A percentile compares a stretch with the other conserved stretches of the same genome.
phyloP scores from a whole-genome alignment of 2,329 filamentous ascomycete species.

The Cladosporium sphaerospermum region DNA sequence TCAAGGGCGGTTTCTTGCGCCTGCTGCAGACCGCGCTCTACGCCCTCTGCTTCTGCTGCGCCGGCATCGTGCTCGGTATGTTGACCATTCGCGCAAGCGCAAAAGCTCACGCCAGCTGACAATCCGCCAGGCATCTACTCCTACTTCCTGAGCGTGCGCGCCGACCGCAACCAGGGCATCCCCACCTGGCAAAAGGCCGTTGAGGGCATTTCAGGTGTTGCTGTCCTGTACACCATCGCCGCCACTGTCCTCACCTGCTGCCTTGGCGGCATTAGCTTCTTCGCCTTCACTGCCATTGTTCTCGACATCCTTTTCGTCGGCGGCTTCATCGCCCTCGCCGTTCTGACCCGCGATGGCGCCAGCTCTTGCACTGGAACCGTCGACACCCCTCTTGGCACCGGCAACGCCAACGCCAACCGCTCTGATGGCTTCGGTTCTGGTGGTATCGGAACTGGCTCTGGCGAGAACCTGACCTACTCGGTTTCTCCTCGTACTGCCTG shows the following conservation, averaged over 20 bases:
- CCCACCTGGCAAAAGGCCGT: conserved; percentile 53
- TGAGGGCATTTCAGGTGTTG: conserved; percentile 65
- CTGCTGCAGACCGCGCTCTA: conserved; percentile 64
- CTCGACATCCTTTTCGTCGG: conserved; percentile 72
- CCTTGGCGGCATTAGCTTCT: conserved; percentile 66
- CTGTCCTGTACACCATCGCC: conserved; percentile 65
- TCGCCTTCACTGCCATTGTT: conserved; percentile 65
- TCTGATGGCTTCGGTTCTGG: conserved; percentile 45
- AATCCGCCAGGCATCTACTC: conserved; percentile 46
- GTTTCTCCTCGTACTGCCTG: conserved; percentile 57
- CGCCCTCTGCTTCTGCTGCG: conserved; percentile 64
- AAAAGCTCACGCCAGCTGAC: neutral
- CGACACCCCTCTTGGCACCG: conserved; percentile 63
- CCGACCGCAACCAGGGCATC: conserved; percentile 59
- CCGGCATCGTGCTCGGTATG: conserved; percentile 59
- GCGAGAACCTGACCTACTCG: conserved; percentile 39
- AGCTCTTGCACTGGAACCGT: conserved; percentile 59
- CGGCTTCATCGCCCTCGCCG: conserved; percentile 74
- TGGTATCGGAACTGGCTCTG: conserved; percentile 35
- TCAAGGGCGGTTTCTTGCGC: conserved; percentile 58
- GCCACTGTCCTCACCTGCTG: conserved; percentile 73
- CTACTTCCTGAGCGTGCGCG: conserved; percentile 73
- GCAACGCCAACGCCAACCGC: conserved; percentile 44
- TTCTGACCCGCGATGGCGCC: conserved; percentile 64
- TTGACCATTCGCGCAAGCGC: conserved; percentile 37